Conservation (phyloP, 2,329 filamentous ascomycete genomes). For the Hypoxylon sp. region DNA sequence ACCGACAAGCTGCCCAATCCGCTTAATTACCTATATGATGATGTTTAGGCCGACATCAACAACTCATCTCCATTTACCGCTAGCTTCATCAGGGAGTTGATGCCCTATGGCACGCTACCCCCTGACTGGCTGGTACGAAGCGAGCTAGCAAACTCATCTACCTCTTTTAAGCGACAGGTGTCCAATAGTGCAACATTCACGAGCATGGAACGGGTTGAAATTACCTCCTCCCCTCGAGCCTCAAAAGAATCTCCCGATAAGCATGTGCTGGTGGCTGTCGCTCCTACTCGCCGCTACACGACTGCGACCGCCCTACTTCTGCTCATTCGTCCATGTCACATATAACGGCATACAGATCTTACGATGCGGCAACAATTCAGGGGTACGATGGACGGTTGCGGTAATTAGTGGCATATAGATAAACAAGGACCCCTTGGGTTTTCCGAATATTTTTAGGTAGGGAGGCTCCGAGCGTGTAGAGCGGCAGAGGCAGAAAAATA, state of each 20-base stretch:
- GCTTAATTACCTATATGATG: conserved; percentile 1
- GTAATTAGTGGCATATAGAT: conserved; percentile 30
- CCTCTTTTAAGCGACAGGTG: conserved; percentile 15
- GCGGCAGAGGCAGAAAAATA: conserved; percentile 32
- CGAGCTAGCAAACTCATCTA: conserved; percentile 19
- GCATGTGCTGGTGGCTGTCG: conserved; percentile 33
- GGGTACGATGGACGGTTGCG: conserved; percentile 31
- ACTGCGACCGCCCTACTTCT: conserved; percentile 17
- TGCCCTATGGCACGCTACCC: conserved; percentile 19
- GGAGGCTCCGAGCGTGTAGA: conserved; percentile 33
- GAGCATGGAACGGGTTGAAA: conserved; percentile 19
- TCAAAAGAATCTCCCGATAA: conserved; percentile 37
- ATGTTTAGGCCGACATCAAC: conserved; percentile 16
- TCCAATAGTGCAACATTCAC: conserved; percentile 15
- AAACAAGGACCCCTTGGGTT: conserved; percentile 17
- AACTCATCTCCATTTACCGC: conserved; percentile 4
- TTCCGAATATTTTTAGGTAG: conserved; percentile 27
- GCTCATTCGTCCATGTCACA: conserved; percentile 18
- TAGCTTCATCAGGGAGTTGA: conserved; percentile 14
- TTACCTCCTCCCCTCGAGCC: conserved; percentile 26
- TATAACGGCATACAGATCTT: conserved; percentile 23
- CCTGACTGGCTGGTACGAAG: conserved; percentile 11
- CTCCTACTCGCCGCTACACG: conserved; percentile 34
- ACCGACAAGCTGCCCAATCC: conserved; percentile 7
- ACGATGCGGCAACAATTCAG: conserved; percentile 28